Conservation (phyloP, 1,139 yeast species). For the Protomyces inouyei region DNA sequence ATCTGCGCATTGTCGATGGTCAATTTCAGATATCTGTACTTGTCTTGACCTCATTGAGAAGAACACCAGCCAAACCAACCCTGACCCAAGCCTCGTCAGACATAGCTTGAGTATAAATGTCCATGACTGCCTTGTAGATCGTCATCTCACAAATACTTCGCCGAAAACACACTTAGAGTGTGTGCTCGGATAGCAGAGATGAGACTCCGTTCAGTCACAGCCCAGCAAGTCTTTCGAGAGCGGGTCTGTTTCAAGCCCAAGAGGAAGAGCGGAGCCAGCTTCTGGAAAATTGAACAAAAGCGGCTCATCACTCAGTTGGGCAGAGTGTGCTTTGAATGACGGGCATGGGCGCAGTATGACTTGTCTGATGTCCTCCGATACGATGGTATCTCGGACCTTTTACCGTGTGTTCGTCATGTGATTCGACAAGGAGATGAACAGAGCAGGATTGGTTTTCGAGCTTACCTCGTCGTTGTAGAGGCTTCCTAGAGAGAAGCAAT, state of each 20-base stretch:
- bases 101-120: not conserved
- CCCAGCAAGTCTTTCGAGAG: not conserved
- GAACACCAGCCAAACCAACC: not conserved
- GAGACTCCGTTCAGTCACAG: not conserved
- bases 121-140: constrained; percentile 1
- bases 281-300: not conserved
- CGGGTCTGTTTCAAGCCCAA: not conserved
- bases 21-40: not conserved
- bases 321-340: too few relatives aligned
- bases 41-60: not conserved
- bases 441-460: too few relatives aligned
- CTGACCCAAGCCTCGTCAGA: not conserved
- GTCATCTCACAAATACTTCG: not conserved
- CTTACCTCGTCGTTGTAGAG: too few relatives aligned
- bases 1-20: too few relatives aligned
- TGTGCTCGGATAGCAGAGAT: not conserved
- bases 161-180: not conserved
- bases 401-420: not conserved
- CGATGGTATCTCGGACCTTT: not conserved
- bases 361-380: not conserved
- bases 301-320: not conserved
- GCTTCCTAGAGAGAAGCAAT: too few relatives aligned
- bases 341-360: not conserved
- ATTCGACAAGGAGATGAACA: too few relatives aligned
- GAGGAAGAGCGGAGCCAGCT: not conserved